phyloP scores from a whole-genome alignment of 768 basidiomycete genomes.

The Lentinula edodes region DNA sequence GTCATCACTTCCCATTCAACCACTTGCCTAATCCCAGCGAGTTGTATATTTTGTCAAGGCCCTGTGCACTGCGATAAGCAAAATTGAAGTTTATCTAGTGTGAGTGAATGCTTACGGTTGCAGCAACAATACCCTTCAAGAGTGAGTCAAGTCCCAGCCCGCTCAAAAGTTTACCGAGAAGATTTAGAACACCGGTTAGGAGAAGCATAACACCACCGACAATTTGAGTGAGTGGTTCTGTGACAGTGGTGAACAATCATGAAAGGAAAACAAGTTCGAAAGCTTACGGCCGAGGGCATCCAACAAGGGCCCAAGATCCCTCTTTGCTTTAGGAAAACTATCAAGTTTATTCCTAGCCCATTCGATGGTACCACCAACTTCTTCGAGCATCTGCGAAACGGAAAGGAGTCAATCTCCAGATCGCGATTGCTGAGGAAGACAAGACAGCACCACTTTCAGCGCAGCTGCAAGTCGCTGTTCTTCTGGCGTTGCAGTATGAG shows the following conservation, averaged over 20 bases:
- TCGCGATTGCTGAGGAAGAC: too few relatives aligned
- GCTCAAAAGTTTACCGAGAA: slow-evolving; percentile 26
- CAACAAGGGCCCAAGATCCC: slow-evolving; percentile 29
- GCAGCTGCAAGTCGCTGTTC: slow-evolving; percentile 34
- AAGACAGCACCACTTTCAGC: slow-evolving; percentile 25
- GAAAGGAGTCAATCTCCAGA: not conserved
- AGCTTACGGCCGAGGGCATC: slow-evolving; percentile 29
- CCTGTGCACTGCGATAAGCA: slow-evolving; percentile 12
- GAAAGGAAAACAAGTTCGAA: not conserved
- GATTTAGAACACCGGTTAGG: slow-evolving; percentile 29
- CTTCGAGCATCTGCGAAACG: slow-evolving; percentile 23
- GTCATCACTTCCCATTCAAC: slow-evolving; percentile 11
- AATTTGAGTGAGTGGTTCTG: slow-evolving; percentile 32
- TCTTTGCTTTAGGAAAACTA: slow-evolving; percentile 31
- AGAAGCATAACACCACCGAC: slow-evolving; percentile 32
- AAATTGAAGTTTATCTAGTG: not conserved
- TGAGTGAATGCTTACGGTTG: slow-evolving; percentile 16
- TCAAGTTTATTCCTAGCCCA: slow-evolving; percentile 32
- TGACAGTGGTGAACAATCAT: not conserved
- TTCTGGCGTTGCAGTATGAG: slow-evolving; percentile 30
- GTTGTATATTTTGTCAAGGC: slow-evolving; percentile 30
- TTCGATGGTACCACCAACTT: slow-evolving; percentile 31
- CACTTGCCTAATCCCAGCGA: slow-evolving; percentile 28
- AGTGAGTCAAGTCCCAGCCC: slow-evolving; percentile 27
- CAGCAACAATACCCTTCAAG: slow-evolving; percentile 25